Evolutionary conservation across 192 early-diverging fungal genomes (phyloP).

Genomic region (Podochytrium sp.): DNA sequence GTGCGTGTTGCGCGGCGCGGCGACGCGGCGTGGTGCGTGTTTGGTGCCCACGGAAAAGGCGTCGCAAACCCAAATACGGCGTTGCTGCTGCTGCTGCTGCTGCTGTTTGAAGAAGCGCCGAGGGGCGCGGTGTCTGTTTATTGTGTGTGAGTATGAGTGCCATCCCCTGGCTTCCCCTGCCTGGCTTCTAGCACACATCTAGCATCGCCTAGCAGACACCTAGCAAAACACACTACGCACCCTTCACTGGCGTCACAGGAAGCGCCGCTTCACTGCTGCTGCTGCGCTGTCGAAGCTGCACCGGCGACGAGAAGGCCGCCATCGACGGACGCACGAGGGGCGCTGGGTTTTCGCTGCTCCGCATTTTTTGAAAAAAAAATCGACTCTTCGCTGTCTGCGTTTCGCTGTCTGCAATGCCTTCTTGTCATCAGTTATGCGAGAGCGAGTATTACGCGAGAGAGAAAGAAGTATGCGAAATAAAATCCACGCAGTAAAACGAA

Average conservation of each 20-base stretch:
- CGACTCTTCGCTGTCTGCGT: too few relatives aligned
- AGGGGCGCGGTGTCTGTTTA: not conserved
- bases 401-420: too few relatives aligned
- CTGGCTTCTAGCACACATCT: not conserved
- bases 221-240: not conserved
- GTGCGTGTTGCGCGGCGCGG: not conserved
- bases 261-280: not conserved
- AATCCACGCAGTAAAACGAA: too few relatives aligned
- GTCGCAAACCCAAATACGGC: not conserved
- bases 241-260: not conserved
- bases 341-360: too few relatives aligned
- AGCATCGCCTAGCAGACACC: not conserved
- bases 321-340: constrained; percentile 2
- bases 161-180: not conserved
- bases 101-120: not conserved
- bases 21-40: not conserved
- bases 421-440: too few relatives aligned
- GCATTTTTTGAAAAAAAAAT: too few relatives aligned
- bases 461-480: too few relatives aligned
- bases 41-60: not conserved
- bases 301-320: constrained; percentile 16
- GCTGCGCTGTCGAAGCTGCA: constrained; percentile 5
- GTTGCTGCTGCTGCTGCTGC: not conserved
- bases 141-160: not conserved
- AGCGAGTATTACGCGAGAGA: too few relatives aligned